phyloP scores from a whole-genome alignment of 192 early-diverging fungal species.

The Backusella luteola region DNA sequence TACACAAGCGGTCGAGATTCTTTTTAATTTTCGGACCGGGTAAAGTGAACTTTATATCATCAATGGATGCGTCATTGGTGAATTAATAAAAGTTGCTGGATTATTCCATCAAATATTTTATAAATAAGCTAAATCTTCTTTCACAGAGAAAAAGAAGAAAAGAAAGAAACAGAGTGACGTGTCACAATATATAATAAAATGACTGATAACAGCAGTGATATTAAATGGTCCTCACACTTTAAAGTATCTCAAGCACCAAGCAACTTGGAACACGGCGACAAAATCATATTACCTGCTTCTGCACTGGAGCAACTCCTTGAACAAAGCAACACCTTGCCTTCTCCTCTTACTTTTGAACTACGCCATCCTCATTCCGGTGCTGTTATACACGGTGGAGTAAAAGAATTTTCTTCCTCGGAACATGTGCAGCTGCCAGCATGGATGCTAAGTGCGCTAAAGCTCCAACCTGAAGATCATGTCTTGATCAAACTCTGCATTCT shows the following conservation, averaged over 20 bases:
- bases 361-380: conserved; percentile 43
- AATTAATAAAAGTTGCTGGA: not conserved
- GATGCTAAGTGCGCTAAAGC: conserved; percentile 46
- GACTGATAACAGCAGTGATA: not conserved
- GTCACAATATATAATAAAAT: not conserved
- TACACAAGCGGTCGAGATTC: not conserved
- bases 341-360: conserved; percentile 60
- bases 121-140: not conserved
- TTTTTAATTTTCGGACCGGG: not conserved
- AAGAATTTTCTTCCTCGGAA: conserved; percentile 67
- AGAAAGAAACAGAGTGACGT: not conserved
- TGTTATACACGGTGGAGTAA: conserved; percentile 62
- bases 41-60: not conserved
- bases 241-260: conserved; percentile 19
- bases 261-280: conserved; percentile 50
- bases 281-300: conserved; percentile 50
- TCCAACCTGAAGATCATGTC: conserved; percentile 45
- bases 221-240: conserved; percentile 16
- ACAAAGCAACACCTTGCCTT: conserved; percentile 42
- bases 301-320: conserved; percentile 50
- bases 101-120: not conserved
- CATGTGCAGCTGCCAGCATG: conserved; percentile 53
- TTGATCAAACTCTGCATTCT: conserved; percentile 55
- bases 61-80: not conserved
- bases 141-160: not conserved